Evolutionary conservation across 2,329 filamentous ascomycete species (phyloP).

Genomic region (Penicillium expansum): DNA sequence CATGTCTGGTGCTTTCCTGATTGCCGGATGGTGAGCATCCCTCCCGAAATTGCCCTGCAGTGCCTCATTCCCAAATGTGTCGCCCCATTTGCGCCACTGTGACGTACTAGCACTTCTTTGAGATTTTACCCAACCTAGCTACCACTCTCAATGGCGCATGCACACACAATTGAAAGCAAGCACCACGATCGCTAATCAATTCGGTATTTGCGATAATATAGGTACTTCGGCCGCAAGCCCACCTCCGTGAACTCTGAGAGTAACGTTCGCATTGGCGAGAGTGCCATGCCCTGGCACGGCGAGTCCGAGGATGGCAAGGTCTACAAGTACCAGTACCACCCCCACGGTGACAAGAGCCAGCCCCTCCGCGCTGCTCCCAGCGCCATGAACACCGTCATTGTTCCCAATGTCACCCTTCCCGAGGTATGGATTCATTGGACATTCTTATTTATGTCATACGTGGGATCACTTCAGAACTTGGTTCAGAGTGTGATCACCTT

Average conservation of each 20-base stretch:
- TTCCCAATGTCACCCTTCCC: constrained; percentile 89
- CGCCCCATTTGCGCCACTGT: constrained; percentile 11
- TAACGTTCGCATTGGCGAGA: constrained; percentile 68
- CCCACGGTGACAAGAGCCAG: constrained; percentile 74
- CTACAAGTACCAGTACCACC: constrained; percentile 75
- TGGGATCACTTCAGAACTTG: background rate
- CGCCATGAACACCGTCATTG: constrained; percentile 89
- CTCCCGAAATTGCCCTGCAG: constrained; percentile 12
- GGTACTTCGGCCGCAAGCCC: constrained; percentile 71
- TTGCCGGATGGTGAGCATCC: constrained; percentile 68
- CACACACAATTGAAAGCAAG: background rate
- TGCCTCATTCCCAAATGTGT: constrained; percentile 5
- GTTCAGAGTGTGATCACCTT: background rate
- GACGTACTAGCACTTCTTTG: constrained; percentile 5
- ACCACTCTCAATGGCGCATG: constrained; percentile 33
- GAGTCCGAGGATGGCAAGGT: constrained; percentile 61
- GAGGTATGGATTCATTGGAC: constrained; percentile 59
- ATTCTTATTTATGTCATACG: background rate
- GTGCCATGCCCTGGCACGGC: constrained; percentile 89
- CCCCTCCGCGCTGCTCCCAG: constrained; percentile 86
- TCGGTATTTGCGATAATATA: constrained; percentile 15
- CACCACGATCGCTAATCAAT: constrained; percentile 11
- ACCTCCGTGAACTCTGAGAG: constrained; percentile 81
- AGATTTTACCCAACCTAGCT: background rate
- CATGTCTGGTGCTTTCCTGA: constrained; percentile 83